Base-by-base conservation (phyloP, 73 alveolate species). In the Blepharisma stoltei region DNA sequence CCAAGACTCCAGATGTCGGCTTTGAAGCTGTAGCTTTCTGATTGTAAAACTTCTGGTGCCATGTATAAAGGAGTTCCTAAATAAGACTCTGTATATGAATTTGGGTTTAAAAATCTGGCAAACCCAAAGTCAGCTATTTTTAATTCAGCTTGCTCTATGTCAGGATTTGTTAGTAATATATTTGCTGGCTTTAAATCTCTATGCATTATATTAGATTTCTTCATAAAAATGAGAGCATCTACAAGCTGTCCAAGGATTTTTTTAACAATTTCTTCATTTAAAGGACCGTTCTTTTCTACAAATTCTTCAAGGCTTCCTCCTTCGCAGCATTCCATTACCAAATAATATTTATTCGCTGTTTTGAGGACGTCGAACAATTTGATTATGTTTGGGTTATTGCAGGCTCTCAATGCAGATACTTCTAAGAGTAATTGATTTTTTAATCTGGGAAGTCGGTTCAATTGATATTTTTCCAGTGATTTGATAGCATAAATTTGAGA, bases 111-210 rank as follows among this genome's bases (percentile, higher is more conserved):
- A 14, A 84, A 71, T 66, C 86, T 86, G 9, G 94, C 86, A 37
- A 86, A 78, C 23, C 94, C 94, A 70, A 86, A 86, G 84, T 86
- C 94, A 8, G 91, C 91, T 20, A 86, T 77, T 53, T 86, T 86
- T 27, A 86, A 84, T 50, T 68, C 69, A 48, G 88, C 92, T 54
- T 88, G 81, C 67, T 71, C 83, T n/a, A 20, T n/a, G 18, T 52
- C 67, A 4, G 54, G 67, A n/a, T 52, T 20, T 66, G 70, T 49
- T 6, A 78, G 73, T 70, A 88, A 82, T 54, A 88, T 84, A 80
- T 88, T 88, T 18, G 90, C 95, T 70, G 84, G 89, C 55, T 88
- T 88, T 50, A 88, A 84, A 85, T 88, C 95, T 71, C 95, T 69
- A 73, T 88, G 95, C 84, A 88, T 81, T 8, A 88, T 88, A 70